Percentiles rank a stretch among this genome's conserved stretches.
Evolutionary conservation across 805 yeast genomes (phyloP).

Genomic region (Pichia deserticola): DNA sequence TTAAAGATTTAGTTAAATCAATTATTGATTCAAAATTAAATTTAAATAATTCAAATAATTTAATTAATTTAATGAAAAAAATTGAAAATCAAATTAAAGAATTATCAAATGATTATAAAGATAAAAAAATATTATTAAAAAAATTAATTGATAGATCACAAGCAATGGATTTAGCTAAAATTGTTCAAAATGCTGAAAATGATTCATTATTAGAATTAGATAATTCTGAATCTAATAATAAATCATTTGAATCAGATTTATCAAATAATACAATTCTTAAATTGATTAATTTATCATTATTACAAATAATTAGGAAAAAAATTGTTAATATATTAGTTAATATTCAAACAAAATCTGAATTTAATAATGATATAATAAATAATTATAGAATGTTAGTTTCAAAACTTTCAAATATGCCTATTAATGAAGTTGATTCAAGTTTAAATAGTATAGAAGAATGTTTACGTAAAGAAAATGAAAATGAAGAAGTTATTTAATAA

Average conservation of each 20-base stretch:
- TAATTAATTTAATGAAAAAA: slow-evolving; percentile 17
- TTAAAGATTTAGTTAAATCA: slow-evolving; percentile 14
- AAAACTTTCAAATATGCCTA: slow-evolving; percentile 58
- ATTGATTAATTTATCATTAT: slow-evolving; percentile 38
- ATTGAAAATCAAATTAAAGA: slow-evolving; percentile 13
- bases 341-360: slow-evolving; percentile 31
- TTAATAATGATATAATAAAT: slow-evolving; percentile 47
- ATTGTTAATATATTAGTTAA: slow-evolving; percentile 42
- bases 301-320: slow-evolving; percentile 48
- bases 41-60: slow-evolving; percentile 10
- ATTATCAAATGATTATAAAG: slow-evolving; percentile 12
- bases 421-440: slow-evolving; percentile 60
- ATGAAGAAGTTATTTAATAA: background rate
- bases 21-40: slow-evolving; percentile 1
- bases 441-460: slow-evolving; percentile 48
- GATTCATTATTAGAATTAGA: slow-evolving; percentile 16
- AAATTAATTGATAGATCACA: slow-evolving; percentile 35
- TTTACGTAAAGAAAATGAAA: slow-evolving; percentile 6
- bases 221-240: slow-evolving; percentile 11
- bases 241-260: slow-evolving; percentile 13
- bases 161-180: slow-evolving; percentile 37
- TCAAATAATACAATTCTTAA: slow-evolving; percentile 7
- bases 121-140: slow-evolving; percentile 16
- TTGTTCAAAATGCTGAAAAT: slow-evolving; percentile 33
- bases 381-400: slow-evolving; percentile 64